Evolutionary conservation across 1,139 yeast genomes (phyloP).

Genomic region (Magnusiomyces tetraspermus): DNA sequence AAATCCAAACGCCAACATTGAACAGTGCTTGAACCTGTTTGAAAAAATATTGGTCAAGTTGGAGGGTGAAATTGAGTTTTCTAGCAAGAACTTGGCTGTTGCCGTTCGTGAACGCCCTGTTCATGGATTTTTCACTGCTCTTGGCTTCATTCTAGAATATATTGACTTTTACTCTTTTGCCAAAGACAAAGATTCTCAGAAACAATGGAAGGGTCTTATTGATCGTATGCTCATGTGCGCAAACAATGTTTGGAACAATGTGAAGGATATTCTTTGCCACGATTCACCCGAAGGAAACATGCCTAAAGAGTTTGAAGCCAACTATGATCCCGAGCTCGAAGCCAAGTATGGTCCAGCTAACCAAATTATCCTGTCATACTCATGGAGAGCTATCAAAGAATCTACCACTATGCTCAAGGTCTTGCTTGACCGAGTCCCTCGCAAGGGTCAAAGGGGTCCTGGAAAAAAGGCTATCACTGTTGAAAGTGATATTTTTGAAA

Average conservation of each 20-base stretch:
- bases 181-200: slow-evolving; percentile 6
- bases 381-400: slow-evolving; percentile 84
- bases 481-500: slow-evolving; percentile 15
- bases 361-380: slow-evolving; percentile 56
- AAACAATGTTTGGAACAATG: slow-evolving; percentile 43
- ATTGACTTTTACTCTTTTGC: slow-evolving; percentile 16
- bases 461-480: background rate
- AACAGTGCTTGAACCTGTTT: slow-evolving; percentile 27
- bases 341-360: slow-evolving; percentile 44
- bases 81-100: slow-evolving; percentile 30
- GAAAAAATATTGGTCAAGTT: slow-evolving; percentile 30
- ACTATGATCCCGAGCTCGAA: slow-evolving; percentile 32
- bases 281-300: slow-evolving; percentile 60
- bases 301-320: slow-evolving; percentile 38
- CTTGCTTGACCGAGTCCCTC: slow-evolving; percentile 32
- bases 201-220: slow-evolving; percentile 18
- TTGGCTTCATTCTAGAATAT: slow-evolving; percentile 41
- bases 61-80: slow-evolving; percentile 26
- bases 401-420: slow-evolving; percentile 47
- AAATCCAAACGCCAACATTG: slow-evolving; percentile 16
- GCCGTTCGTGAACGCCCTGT: slow-evolving; percentile 43
- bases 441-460: slow-evolving; percentile 9
- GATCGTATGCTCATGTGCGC: slow-evolving; percentile 26
- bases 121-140: slow-evolving; percentile 59
- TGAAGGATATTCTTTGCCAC: slow-evolving; percentile 49